phyloP scores from a whole-genome alignment of 305 asterid genomes.

The Fraxinus paxiana region DNA sequence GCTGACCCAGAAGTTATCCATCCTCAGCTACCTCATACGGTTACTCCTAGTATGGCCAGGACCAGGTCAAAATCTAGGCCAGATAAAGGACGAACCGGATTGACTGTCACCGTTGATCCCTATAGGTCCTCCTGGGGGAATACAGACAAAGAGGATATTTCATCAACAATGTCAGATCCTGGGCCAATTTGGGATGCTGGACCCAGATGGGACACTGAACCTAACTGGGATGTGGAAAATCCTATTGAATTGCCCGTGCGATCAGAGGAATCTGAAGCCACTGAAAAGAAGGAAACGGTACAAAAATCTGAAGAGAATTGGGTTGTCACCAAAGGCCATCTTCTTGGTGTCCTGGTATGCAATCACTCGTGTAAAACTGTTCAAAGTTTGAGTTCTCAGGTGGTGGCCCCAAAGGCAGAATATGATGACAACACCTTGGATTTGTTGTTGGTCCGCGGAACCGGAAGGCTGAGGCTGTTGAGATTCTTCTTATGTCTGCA shows the following conservation, averaged over 20 bases:
- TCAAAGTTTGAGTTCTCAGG: conserved; percentile 92
- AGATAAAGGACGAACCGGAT: conserved; percentile 71
- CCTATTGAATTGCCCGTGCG: conserved; percentile 69
- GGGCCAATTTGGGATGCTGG: conserved; percentile 98
- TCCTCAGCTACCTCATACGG: conserved; percentile 68
- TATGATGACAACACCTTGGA: conserved; percentile 80
- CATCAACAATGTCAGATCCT: conserved; percentile 94
- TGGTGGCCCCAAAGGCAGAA: conserved; percentile 92
- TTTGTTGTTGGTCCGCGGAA: conserved; percentile 74
- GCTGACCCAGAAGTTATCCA: conserved; percentile 92
- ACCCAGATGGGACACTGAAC: conserved; percentile 92
- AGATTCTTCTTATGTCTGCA: conserved; percentile 77
- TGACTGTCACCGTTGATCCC: conserved; percentile 52
- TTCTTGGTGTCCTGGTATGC: conserved; percentile 80
- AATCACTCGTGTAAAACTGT: conserved; percentile 91
- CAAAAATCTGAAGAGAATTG: conserved; percentile 59
- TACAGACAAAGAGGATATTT: conserved; percentile 82
- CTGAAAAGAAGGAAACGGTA: conserved; percentile 37
- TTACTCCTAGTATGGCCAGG: conserved; percentile 81
- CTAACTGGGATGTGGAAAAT: conserved; percentile 57
- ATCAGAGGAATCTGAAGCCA: conserved; percentile 47
- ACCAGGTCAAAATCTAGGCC: conserved; percentile 83
- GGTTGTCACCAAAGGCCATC: conserved; percentile 57
- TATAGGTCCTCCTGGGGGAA: conserved; percentile 75
- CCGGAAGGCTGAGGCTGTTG: conserved; percentile 74